Base-by-base conservation (phyloP, 176 grass and related monocot genomes). In the Carex parvula region DNA sequence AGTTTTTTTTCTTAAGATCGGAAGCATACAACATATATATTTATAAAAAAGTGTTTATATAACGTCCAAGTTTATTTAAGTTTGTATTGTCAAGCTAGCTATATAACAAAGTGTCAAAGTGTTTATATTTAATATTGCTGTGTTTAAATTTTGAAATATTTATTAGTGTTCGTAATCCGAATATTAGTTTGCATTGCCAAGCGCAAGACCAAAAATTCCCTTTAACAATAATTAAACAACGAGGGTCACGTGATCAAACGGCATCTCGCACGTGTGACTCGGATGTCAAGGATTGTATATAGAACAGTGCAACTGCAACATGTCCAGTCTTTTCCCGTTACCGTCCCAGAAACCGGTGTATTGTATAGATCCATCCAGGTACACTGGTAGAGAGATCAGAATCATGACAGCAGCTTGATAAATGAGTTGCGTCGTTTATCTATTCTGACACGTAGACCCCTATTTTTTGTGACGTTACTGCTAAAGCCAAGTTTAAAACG, bases 371-470 rank as follows among this genome's bases (percentile, higher is more conserved):
- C 37, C 37, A 81, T 63, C 37, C 30, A 30, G 79, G 79, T 81
- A 81, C 79, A 81, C 57, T 62, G 79, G 18, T 13, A 39, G 57
- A 60, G 29, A 81, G 15, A 63, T 41, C 59, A 39, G 79, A 62
- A 81, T 81, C 77, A 60, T 62, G 30, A 15, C 79, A 62, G 37
- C 37, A 39, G 55, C 5, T 61, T 81, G 79, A 80, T 80, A 80
- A 81, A 79, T 79, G 30, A 79, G 77, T 37, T 59, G 77, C 57
- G 53, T 80, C 55, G 77, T 80, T 80, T 56, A 10, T 60, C 55
- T 18, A 21, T 53, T 9, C 20, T 60, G 53, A 80, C 54, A 76
- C 6, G 18, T 76, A 79, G 13, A 57, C 13, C 16, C 16, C 76
- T 9, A 8, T 18, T 5, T 60, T 37, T 50, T 60, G 29, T 80